Evolutionary conservation across 2,329 filamentous ascomycete genomes (phyloP), one percentile per base, ranked within the genome.

Genomic region (Aspergillus sp.): DNA sequence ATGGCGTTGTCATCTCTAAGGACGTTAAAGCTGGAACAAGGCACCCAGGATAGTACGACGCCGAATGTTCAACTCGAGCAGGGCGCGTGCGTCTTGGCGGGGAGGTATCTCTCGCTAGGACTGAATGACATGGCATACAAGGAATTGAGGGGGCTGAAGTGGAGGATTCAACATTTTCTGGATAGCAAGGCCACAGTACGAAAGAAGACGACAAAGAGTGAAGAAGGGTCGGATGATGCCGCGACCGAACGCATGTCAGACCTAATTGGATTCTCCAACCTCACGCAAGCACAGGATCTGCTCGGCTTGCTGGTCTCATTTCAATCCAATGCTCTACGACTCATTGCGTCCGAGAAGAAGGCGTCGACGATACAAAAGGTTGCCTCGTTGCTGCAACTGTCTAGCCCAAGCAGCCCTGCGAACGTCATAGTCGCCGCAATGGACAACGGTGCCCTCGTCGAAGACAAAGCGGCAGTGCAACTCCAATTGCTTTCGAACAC

Each of bases 401-500:
- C 71, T 2, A 73, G 74, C 22, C 61, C 65, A 22, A 74, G 73
- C 56, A 78, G 76, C 54, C 78, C 78, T 26, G 72, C 71, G 4
- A 73, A 71, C 49, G 62, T 80, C 2, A 78, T 80, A 45, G 36
- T 74, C 52, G 66, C 67, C 20, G 78, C 77, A 3, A 55, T 76
- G 14, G 69, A 78, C n/a, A 63, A 69, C 2, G 72, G 73, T 5
- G 64, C 59, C n/a, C 56, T 80, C 6, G 58, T 69, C 3, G 68
- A 67, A 26, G 77, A 78, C 42, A 78, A 78, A 58, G 75, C 76
- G 26, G 76, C 76, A 12, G 63, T 75, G 20, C 78, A 81, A 59
- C 67, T 82, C n/a, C 76, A 80, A 57, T 64, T 77, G 2, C 67
- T 80, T 6, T 77, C 80, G 1, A 78, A 77, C 57, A 73, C 69